phyloP scores from a whole-genome alignment of 306 rosid species.

The Vigna hirtella region DNA sequence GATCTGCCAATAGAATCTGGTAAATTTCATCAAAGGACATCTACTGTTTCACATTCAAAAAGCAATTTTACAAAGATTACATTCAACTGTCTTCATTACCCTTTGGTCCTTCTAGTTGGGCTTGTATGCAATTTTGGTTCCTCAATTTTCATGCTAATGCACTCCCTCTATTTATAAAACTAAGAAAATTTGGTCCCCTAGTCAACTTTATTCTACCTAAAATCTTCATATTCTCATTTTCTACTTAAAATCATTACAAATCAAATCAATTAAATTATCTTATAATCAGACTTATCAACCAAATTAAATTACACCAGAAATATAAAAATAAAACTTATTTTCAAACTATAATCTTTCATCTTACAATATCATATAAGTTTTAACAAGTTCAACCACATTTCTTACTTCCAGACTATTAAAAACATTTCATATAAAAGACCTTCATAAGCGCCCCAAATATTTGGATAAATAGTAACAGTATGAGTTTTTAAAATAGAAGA shows the following conservation, averaged over 20 bases:
- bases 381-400: neutral
- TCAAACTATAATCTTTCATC: neutral
- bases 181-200: neutral
- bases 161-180: neutral
- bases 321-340: neutral
- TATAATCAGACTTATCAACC: neutral
- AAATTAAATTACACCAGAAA: neutral
- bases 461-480: neutral
- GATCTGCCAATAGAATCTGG: slow-evolving; percentile 62
- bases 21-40: slow-evolving; percentile 41
- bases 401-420: neutral
- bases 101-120: neutral
- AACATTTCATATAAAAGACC: neutral
- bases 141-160: neutral
- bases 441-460: neutral
- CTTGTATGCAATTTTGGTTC: neutral
- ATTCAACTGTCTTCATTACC: neutral
- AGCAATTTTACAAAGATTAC: slow-evolving; percentile 31
- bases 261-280: neutral
- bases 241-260: neutral
- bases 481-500: neutral
- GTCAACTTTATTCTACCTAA: neutral
- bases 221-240: neutral
- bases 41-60: slow-evolving; percentile 30
- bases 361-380: neutral